These are phyloP conservation scores for Fusarium circinatum DNA, from an alignment of 2,329 filamentous ascomycete genomes.

Conservation along the genomic window DNA sequence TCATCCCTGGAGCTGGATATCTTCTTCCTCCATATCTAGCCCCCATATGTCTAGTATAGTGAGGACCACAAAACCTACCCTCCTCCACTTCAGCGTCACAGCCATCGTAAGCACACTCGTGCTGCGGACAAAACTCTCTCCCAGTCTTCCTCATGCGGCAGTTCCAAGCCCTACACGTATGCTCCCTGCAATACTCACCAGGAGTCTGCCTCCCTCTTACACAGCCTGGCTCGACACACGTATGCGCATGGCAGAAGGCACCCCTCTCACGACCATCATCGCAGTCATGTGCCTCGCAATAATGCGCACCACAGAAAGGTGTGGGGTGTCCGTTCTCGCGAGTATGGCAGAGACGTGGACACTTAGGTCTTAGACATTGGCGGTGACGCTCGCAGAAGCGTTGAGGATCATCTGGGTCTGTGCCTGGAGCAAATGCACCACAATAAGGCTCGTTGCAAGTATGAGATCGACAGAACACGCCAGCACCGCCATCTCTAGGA, in stretches of 20 bases:
- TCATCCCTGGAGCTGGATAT: constrained; percentile 18
- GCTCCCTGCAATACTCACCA: constrained; percentile 40
- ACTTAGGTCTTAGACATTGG: constrained; percentile 37
- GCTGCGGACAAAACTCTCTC: constrained; percentile 38
- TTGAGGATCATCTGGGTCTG: constrained; percentile 21
- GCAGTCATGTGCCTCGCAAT: constrained; percentile 44
- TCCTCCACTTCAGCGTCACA: constrained; percentile 37
- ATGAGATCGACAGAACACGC: constrained; percentile 41
- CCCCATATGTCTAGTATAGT: constrained; percentile 25
- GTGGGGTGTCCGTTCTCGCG: constrained; percentile 41
- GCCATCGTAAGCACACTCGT: constrained; percentile 43
- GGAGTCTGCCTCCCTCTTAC: constrained; percentile 18
- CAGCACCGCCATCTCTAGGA: constrained; percentile 20
- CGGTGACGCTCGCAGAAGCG: constrained; percentile 47
- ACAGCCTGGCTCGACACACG: constrained; percentile 43
- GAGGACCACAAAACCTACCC: constrained; percentile 38
- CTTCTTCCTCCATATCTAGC: constrained; percentile 14
- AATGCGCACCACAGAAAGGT: constrained; percentile 45
- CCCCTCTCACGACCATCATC: constrained; percentile 34
- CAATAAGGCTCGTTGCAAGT: constrained; percentile 45
- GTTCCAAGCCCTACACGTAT: constrained; percentile 39
- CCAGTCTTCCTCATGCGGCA: constrained; percentile 38
- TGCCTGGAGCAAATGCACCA: constrained; percentile 35
- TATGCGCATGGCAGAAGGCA: constrained; percentile 42
- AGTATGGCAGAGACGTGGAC: constrained; percentile 41